Base-by-base conservation (phyloP, 352 stramenopile genomes). In the Aphanomyces stellatus region DNA sequence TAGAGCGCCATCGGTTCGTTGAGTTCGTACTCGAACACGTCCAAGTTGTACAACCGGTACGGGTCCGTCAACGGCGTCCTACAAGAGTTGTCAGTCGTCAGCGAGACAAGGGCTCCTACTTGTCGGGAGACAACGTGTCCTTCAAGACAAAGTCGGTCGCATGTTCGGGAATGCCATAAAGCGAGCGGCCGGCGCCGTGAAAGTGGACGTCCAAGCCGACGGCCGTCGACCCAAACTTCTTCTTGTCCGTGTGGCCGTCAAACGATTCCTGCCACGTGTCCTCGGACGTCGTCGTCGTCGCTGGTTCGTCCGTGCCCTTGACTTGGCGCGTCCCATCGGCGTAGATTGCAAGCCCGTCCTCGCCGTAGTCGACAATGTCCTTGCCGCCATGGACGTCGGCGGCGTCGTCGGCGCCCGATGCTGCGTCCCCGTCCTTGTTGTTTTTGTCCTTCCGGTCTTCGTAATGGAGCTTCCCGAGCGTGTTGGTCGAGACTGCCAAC, bases 1-100 rank as follows among this genome's bases (percentile, higher is more conserved):
- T 99, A 99, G 34, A 99, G 78, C 43, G 97, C 93, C 93, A 99
- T 99, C n/a, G 96, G 92, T 31, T 97, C 89, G 73, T 99, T 93
- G 65, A 99, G 80, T 65, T 99, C 96, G 77, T 99, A 99, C 81
- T 99, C 97, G 73, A 99, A 99, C 22, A 99, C 97, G 72, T 99
- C 97, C 34, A 99, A 82, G 70, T 98, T 99, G 80, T 99, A 99
- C 53, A 99, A 82, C 7, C 97, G 88, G 76, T 99, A 99, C 7
- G 97, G 97, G 65, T 99, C 95, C n/a, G 73, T 79, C 10, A 83
- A 25, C 3, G 74, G 73, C 60, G 77, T 80, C 30, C 64, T 72
- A 57, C 19, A 24, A 67, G 24, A 22, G 24, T 11, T 25, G 40
- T 55, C 57, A 5, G 31, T 25, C 17, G 41, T n/a, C 33, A 46